phyloP scores from a whole-genome alignment of 179 eudicot genomes.

The Silene noctiflora region DNA sequence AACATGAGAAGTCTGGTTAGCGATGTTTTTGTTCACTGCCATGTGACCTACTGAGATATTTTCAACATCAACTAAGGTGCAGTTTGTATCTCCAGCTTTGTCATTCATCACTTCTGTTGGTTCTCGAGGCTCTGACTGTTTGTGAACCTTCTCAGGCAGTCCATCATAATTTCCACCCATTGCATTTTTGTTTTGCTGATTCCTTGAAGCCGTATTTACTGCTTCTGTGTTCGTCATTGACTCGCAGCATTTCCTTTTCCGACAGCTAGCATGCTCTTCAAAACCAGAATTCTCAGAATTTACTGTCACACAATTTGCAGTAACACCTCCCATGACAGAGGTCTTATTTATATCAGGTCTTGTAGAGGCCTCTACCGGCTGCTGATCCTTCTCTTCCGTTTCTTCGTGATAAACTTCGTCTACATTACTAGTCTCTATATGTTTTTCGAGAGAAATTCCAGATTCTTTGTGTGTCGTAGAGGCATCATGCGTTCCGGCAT shows the following conservation, averaged over 20 bases:
- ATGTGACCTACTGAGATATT: neutral
- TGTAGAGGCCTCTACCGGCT: neutral
- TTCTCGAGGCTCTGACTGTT: neutral
- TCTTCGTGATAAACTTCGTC: neutral
- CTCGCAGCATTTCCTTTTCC: neutral
- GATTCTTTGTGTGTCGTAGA: neutral
- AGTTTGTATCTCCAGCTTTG: neutral
- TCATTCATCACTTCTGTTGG: neutral
- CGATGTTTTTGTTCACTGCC: neutral
- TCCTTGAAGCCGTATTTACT: neutral
- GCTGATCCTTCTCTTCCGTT: slow-evolving; percentile 5
- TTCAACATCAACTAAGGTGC: neutral
- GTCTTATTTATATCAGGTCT: neutral
- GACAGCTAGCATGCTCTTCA: neutral
- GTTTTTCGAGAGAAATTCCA: neutral
- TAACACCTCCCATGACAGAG: slow-evolving; percentile 1
- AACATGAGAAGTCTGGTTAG: slow-evolving; percentile 4
- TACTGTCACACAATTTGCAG: neutral
- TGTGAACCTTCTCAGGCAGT: neutral
- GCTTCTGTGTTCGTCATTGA: neutral
- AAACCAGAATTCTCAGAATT: neutral
- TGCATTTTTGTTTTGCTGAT: slow-evolving; percentile 8
- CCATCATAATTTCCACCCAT: neutral
- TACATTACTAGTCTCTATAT: neutral
- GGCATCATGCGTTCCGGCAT: neutral